Base-by-base conservation (phyloP, 1,139 yeast species). In the Pichiaceae sp. region DNA sequence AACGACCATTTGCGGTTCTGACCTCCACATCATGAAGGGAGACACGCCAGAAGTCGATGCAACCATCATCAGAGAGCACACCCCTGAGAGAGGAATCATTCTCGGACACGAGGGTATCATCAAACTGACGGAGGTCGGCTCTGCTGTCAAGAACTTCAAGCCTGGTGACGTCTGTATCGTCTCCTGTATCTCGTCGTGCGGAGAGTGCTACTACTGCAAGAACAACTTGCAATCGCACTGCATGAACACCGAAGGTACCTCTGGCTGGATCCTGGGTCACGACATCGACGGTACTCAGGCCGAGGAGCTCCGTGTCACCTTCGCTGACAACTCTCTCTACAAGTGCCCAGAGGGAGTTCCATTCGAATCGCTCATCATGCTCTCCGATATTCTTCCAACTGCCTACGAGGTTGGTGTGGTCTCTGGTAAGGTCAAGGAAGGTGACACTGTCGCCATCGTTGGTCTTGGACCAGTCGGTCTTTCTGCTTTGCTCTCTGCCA, bases 101-200 rank as follows among this genome's bases (percentile, higher is more conserved):
- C 56, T 73, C 48, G 79, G 79, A 9, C 78, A 72, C 45, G 79
- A 73, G 50, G 75, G 75, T 37, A 60, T 71, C 40, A 75, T 75
- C 15, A 54, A 58, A 25, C 58, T 72, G 26, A 62, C 63, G 26
- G 61, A 63, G 31, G 52, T 54, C 21, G 72, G 73, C 11, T 35
- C 54, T 0, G 49, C 38, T 1, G 70, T 67, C 16, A 42, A 45
- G 3, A 54, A 57, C 6, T 64, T 67, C 48, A 58, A 59, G 33
- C 44, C 44, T 17, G 72, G 72, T 37, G 74, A 72, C 47, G 62
- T 66, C 30, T 72, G 70, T 20, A 48, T 68, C 29, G 62, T 64
- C 28, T 64, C 71, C 1, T 66, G 72, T 48, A 62, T 68, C 42
- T 62, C 70, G 11, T 52, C 78, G 2, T 78, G 85, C 57, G 70